phyloP scores from a whole-genome alignment of 768 basidiomycete species.

The Mycena epipterygia region DNA sequence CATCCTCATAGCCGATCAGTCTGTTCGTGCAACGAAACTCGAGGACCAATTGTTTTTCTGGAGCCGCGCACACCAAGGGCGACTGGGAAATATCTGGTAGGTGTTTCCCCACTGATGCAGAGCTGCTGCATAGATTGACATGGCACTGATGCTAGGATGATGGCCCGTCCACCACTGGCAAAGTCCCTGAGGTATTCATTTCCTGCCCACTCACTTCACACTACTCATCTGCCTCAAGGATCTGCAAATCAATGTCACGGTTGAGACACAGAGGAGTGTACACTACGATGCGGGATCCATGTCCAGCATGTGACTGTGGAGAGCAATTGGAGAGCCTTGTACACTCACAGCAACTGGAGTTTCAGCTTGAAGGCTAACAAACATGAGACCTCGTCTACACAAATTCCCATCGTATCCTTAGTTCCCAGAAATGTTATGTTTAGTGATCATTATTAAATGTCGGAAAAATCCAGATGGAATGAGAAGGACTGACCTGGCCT shows the following conservation, averaged over 20 bases:
- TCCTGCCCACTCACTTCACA: background rate
- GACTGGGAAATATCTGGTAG: background rate
- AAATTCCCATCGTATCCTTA: background rate
- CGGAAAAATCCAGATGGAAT: no score
- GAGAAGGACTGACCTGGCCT: no score
- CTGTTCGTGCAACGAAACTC: background rate
- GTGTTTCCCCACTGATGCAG: no score
- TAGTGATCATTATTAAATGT: no score
- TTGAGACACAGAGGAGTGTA: conserved; percentile 18
- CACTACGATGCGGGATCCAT: conserved; percentile 4
- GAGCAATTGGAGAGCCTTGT: no score
- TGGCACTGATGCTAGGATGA: background rate
- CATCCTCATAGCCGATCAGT: background rate
- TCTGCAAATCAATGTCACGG: conserved; percentile 21
- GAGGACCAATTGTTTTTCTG: conserved; percentile 5
- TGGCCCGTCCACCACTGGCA: background rate
- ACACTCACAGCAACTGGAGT: no score
- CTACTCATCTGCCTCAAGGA: background rate
- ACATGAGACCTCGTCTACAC: no score
- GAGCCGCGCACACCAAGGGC: background rate
- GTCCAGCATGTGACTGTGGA: background rate
- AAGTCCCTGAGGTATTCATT: background rate
- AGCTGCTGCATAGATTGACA: background rate
- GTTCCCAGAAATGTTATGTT: background rate
- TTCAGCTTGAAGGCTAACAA: no score